Evolutionary conservation across 176 grass and related monocot species (phyloP), one percentile per base, ranked within the genome.

Genomic region (bread wheat (Triticum aestivum)): DNA sequence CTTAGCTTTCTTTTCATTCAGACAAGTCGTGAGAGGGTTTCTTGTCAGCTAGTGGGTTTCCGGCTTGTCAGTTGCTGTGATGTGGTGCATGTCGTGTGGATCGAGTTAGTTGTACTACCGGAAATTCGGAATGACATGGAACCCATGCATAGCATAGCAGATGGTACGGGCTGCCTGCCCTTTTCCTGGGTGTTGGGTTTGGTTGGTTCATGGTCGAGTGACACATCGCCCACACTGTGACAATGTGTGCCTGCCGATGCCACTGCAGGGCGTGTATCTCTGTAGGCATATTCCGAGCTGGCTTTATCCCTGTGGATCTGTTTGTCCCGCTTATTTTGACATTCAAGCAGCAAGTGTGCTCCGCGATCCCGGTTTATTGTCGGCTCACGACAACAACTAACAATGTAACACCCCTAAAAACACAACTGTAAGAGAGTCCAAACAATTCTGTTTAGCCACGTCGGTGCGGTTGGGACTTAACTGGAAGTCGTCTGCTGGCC

Each of bases 101-200:
- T 21, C 47, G 24, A n/a, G 37, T 10, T 21, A 13, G 14, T 32
- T 78, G 35, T 73, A 56, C 81, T 73, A 56, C 81, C 71, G 56
- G 75, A 30, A 84, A 74, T n/a, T 42, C 39, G 7, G 54, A 59
- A 65, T 79, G 82, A 84, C 82, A 32, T 84, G 87, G 87, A 79
- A 89, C 26, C 87, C 87, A 77, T 24, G 45, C 30, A 14, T 49
- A 26, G 26, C 42, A 11, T 77, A 51, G 66, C 59, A 15, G 47
- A 49, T 49, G 47, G 11, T 13, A 49, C 47, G 47, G 47, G 47
- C 47, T 49, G 47, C 47, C 21, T 62, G 78, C 26, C 49, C 13
- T 72, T 83, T 47, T 69, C n/a, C 20, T 1, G 42, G 18, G 24
- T 29, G 24, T 47, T 21, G 8, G 8, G 13, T 3, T 17, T 0